These are phyloP conservation scores for Aspergillus saccharolyticus DNA, from an alignment of 495 filamentous ascomycete genomes.

Conservation along the genomic window DNA sequence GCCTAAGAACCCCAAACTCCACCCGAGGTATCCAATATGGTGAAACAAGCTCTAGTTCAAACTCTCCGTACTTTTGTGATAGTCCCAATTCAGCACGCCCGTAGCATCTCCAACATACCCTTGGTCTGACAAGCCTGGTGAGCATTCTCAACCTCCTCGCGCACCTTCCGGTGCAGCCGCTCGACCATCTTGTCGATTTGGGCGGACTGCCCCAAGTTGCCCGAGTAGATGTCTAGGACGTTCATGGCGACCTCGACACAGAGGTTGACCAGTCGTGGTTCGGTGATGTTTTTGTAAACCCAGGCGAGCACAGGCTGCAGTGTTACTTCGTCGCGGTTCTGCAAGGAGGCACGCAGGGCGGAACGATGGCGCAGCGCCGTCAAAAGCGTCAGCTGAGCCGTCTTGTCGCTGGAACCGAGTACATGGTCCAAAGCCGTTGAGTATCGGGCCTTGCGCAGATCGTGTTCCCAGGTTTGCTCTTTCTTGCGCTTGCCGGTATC, in stretches of 20 bases:
- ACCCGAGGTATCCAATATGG: constrained; percentile 19
- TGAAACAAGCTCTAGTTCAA: constrained; percentile 11
- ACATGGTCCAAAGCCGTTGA: constrained; percentile 72
- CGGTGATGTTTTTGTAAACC: constrained; percentile 69
- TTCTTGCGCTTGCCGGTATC: constrained; percentile 52
- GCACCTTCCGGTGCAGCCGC: constrained; percentile 61
- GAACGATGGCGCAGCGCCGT: constrained; percentile 82
- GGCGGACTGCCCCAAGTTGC: constrained; percentile 66
- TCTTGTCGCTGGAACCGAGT: constrained; percentile 51
- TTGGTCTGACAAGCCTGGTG: constrained; percentile 71
- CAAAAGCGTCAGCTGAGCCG: constrained; percentile 67
- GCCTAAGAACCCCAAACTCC: constrained; percentile 17
- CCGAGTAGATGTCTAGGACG: constrained; percentile 80
- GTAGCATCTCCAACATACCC: constrained; percentile 81
- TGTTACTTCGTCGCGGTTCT: constrained; percentile 73
- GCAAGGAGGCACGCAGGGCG: constrained; percentile 75
- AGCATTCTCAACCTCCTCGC: constrained; percentile 70
- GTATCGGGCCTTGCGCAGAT: constrained; percentile 75
- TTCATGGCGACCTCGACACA: constrained; percentile 75
- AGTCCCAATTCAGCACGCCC: constrained; percentile 24
- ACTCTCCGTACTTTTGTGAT: constrained; percentile 6
- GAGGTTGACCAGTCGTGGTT: constrained; percentile 71
- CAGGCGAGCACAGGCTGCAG: constrained; percentile 80
- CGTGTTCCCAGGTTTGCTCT: constrained; percentile 70
- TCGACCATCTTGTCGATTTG: constrained; percentile 66